These are phyloP conservation scores for Rhynchosporium graminicola DNA, from an alignment of 2,329 filamentous ascomycete genomes.

Conservation along the genomic window DNA sequence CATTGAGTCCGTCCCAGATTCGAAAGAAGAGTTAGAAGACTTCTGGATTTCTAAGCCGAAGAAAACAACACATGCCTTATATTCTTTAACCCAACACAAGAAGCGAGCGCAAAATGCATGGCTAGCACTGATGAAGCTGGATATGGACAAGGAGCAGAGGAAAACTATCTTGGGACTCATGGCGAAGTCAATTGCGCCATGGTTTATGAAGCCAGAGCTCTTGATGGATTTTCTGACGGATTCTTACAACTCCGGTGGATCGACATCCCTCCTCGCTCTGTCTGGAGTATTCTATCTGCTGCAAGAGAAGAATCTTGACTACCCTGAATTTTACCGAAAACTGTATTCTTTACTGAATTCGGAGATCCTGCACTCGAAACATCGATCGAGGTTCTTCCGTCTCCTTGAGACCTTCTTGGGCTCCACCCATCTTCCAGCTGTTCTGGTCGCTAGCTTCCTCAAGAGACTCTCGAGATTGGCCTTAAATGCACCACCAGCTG, in stretches of 20 bases:
- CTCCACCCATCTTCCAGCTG: conserved; percentile 89
- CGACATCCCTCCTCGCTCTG: conserved; percentile 82
- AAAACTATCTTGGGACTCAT: conserved; percentile 78
- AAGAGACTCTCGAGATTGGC: conserved; percentile 85
- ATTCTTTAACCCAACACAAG: conserved; percentile 70
- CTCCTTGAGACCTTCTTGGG: conserved; percentile 86
- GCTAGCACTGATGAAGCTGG: conserved; percentile 72
- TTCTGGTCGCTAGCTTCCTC: conserved; percentile 91
- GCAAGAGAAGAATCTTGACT: conserved; percentile 90
- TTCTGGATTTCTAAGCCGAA: conserved; percentile 67
- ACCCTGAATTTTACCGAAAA: conserved; percentile 90
- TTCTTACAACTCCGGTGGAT: conserved; percentile 84
- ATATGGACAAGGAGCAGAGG: conserved; percentile 70
- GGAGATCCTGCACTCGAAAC: conserved; percentile 86
- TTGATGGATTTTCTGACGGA: conserved; percentile 97
- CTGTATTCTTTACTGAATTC: conserved; percentile 90
- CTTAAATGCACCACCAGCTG: conserved; percentile 85
- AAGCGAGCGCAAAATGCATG: conserved; percentile 83
- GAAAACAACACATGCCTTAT: conserved; percentile 67
- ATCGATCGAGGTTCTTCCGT: conserved; percentile 91
- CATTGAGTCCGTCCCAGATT: conserved; percentile 70
- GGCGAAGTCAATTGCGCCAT: conserved; percentile 78
- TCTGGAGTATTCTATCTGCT: conserved; percentile 96
- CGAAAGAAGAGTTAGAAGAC: conserved; percentile 64
- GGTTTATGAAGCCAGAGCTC: conserved; percentile 85